Evolutionary conservation across 495 filamentous ascomycete species (phyloP), one percentile per base, ranked within the genome.

Genomic region (Recurvomyces mirabilis): DNA sequence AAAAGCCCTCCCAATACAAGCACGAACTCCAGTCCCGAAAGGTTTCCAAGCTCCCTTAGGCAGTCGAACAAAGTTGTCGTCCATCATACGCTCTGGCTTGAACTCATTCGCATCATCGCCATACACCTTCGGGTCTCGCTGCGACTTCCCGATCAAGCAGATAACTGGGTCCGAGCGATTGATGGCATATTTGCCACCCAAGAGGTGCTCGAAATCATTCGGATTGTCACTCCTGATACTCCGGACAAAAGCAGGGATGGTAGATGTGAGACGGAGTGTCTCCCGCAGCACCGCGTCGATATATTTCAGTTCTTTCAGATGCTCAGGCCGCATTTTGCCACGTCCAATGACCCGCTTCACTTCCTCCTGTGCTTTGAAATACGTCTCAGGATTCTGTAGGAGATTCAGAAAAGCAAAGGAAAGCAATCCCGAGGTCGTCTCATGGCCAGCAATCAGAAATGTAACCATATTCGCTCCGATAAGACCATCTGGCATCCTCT

Each of bases 131-230:
- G 80, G 78, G 48, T 84, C 81, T n/a, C 69, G 67, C 39, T 84
- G 81, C 32, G 78, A 66, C 19, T 74, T 74, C 5, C 66, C 57
- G 3, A 82, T 56, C 9, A 82, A 57, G 18, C 74, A 57, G 51
- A 81, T 74, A 51, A 86, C 68, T 14, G 70, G 53, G 52, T 80
- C 75, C 43, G 72, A 68, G 47, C 77, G 66, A 1, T 73, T 62
- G 26, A 87, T 62, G 38, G 74, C 61, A 59, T 84, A 86, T 54
- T 81, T 77, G 21, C 80, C 82, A 3, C 74, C 77, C 1, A 64
- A 69, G 55, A 42, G 34, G 72, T 52, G 13, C 17, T 75, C 70
- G 1, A 71, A 68, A 52, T 82, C 41, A 17, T 35, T 32, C n/a
- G 25, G 30, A 23, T 43, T 43, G 30, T 43, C 61, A 58, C 0